These are phyloP conservation scores for Ceratocystis albifundus DNA, from an alignment of 2,329 filamentous ascomycete species.

Conservation along the genomic window DNA sequence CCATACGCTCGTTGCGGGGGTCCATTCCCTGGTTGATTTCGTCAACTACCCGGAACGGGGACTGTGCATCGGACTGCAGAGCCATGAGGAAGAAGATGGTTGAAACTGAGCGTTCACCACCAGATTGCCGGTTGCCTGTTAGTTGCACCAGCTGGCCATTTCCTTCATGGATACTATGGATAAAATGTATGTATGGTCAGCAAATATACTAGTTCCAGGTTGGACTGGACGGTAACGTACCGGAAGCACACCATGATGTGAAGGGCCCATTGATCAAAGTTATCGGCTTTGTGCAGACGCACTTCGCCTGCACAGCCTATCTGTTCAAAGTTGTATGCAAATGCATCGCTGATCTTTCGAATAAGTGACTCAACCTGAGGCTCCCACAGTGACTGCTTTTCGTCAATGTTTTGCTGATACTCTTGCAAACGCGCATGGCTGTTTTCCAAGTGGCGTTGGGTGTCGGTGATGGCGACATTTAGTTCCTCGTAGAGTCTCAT, in stretches of 20 bases:
- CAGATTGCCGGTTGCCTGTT: conserved; percentile 86
- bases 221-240: conserved; percentile 36
- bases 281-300: conserved; percentile 72
- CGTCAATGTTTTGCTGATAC: conserved; percentile 47
- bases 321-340: conserved; percentile 83
- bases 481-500: conserved; percentile 68
- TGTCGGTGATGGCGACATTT: conserved; percentile 55
- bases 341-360: conserved; percentile 73
- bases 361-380: conserved; percentile 69
- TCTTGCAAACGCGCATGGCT: conserved; percentile 44
- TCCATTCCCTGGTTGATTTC: conserved; percentile 99
- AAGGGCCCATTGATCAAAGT: conserved; percentile 90
- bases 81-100: conserved; percentile 99
- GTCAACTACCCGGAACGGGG: conserved; percentile 94
- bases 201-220: background rate
- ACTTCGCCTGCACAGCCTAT: conserved; percentile 94
- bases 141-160: conserved; percentile 35
- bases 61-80: conserved; percentile 81
- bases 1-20: conserved; percentile 93
- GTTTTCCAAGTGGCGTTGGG: conserved; percentile 38
- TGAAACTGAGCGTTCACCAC: conserved; percentile 88
- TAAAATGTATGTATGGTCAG: conserved; percentile 7
- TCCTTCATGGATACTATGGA: conserved; percentile 22
- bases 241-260: conserved; percentile 93
- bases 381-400: conserved; percentile 67